Evolutionary conservation across 148 eudicot genomes (phyloP), one percentile per base, ranked within the genome.

Genomic region (Silene uniflora): DNA sequence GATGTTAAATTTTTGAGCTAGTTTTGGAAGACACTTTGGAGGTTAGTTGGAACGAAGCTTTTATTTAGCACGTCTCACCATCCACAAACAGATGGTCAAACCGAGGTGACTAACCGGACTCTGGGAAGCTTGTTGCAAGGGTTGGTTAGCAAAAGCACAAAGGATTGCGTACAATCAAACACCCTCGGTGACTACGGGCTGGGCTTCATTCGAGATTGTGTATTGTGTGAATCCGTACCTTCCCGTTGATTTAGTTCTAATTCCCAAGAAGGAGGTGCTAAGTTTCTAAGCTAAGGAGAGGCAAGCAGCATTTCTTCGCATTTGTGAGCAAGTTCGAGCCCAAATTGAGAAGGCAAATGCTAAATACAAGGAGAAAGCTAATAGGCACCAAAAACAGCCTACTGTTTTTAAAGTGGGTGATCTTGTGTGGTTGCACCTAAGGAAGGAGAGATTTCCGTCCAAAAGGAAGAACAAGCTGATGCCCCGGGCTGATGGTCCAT

Each of bases 121-220:
- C 6, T 58, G 2, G 62, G 62, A 58, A 58, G 21, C 19, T 58
- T 58, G 21, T 58, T 58, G 19, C 62, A 6, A 1, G 64, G 64
- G 0, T 11, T 61, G 3, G 64, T 61, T 0, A 61, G 64, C 10
- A 61, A 22, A 24, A n/a, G 10, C 10, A 61, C 64, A 0, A 61
- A 61, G 12, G 64, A 61, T 61, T 61, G 64, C 64, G 19, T 61
- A 61, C 7, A 61, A 61, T 61, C 64, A 25, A 19, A 61, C 64
- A 0, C 25, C 64, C 5, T 61, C 64, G 12, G 19, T 61, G 8
- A 61, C 64, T 4, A 61, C 25, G 10, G 27, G 64, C 0, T 0
- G 64, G 19, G 24, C 24, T 19, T 25, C 25, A 19, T 61, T 61
- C 7, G 64, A 61, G 12, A 61, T 61, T 61, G 64, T 61, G 0